These are phyloP conservation scores for Trametes maxima DNA, from an alignment of 768 basidiomycete genomes.

Conservation along the genomic window DNA sequence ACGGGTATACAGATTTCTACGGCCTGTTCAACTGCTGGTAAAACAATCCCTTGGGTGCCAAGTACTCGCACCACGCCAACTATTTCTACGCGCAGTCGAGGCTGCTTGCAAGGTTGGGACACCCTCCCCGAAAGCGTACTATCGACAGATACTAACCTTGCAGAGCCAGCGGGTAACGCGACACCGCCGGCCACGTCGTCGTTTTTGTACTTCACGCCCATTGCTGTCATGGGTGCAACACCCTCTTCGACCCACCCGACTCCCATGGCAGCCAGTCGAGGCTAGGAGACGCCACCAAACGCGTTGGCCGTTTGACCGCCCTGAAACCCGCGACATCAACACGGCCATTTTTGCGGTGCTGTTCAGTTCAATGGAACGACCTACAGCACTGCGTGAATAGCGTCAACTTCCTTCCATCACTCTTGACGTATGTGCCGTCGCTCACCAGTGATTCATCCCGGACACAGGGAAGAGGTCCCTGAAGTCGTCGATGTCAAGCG, in stretches of 20 bases:
- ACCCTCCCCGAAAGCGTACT: conserved; percentile 5
- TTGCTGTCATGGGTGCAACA: conserved; percentile 25
- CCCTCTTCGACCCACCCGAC: conserved; percentile 37
- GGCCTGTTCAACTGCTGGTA: too few relatives aligned
- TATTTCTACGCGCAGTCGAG: background rate
- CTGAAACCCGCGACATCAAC: background rate
- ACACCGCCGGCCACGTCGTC: conserved; percentile 10
- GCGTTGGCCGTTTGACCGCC: conserved; percentile 28
- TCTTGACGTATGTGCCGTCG: background rate
- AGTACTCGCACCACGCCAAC: too few relatives aligned
- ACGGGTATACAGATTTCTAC: too few relatives aligned
- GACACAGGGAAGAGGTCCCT: conserved; percentile 35
- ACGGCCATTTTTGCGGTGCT: background rate
- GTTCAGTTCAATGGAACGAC: background rate
- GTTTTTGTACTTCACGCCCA: conserved; percentile 20
- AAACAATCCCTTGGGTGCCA: too few relatives aligned
- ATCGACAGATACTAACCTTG: conserved; percentile 18
- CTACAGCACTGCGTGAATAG: background rate
- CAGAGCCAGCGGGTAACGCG: conserved; percentile 21
- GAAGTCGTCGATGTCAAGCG: conserved; percentile 32
- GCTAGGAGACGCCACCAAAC: conserved; percentile 22
- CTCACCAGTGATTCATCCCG: conserved; percentile 34
- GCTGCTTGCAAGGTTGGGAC: conserved; percentile 3
- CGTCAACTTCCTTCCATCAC: background rate
- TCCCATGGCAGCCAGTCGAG: conserved; percentile 26